Base-by-base conservation (phyloP, 352 stramenopile genomes). In the Pythium rhizo-oryzae region DNA sequence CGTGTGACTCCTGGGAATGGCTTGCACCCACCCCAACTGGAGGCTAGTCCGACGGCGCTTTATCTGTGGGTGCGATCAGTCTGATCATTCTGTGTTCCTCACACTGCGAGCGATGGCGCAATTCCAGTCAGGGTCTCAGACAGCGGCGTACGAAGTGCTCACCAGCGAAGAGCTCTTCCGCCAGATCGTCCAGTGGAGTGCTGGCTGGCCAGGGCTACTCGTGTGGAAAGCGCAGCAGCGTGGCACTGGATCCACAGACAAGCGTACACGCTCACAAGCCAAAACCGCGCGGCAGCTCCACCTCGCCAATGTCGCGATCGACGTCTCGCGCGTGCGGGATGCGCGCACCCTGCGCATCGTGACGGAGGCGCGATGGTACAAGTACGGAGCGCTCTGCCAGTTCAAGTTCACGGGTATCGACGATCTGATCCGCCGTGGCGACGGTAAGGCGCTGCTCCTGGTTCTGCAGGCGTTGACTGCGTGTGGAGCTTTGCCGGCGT, bases 381-480 rank as follows among this genome's bases (percentile, higher is more conserved):
- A 18, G 18, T 8, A 28, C 21, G n/a, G 19, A 1, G 24, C 46
- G 3, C 46, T 52, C n/a, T 15, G 18, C 18, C 46, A n/a, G 18
- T 25, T 52, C 46, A 18, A 52, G 46, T 52, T 52, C 46, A 52
- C 46, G n/a, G 46, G 46, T 5, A 24, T 52, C 19, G 46, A 52
- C 46, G 24, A 52, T 7, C 7, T 52, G 5, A 52, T 52, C 46
- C 46, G 46, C 7, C 8, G 8, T 1, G 46, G 46, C 19, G 46
- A 52, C 46, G 46, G 18, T 15, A 8, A 21, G n/a, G 19, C 19
- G 19, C n/a, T 52, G 15, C 46, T n/a, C 19, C 13, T 52, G 46
- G 46, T 52, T 18, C 23, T 52, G 13, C 18, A 30, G 19, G 21
- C 46, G 6, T 28, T 52, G 19, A 6, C 18, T 18, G 7, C 46